Evolutionary conservation across 495 filamentous ascomycete species (phyloP), one percentile per base, ranked within the genome.

Genomic region (Penicillium odoratum): DNA sequence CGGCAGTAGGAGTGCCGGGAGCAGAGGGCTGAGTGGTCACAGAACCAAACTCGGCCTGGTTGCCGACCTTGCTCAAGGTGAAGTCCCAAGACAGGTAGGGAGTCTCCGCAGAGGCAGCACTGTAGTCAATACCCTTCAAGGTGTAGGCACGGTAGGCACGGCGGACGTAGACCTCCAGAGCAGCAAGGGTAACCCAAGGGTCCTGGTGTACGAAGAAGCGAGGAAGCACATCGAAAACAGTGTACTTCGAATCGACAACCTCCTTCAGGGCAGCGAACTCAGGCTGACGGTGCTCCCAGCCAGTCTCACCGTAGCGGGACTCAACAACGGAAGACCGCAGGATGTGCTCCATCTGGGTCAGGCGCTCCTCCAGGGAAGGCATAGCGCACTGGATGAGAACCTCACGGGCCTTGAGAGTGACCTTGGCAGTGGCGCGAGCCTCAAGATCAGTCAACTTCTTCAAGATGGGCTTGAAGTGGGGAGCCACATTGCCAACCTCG

Each of bases 261-360:
- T 98, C 94, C 77, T 96, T 94, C 71, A 98, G 84, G 64, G 93
- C 79, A 43, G 91, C 85, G 49, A 92, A 75, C 68, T 88, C 87
- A 16, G 94, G 94, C 67, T 96, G 91, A 60, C 95, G 85, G 75
- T 98, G 94, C 50, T 96, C 93, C 92, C 91, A 97, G 44, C 93
- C 92, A 43, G 91, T 95, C 79, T 98, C 94, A 33, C 94, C 94
- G 69, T 98, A 98, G 63, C 90, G 86, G 40, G 93, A 96, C 73
- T 98, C 92, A 7, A 97, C 85, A n/a, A 98, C 94, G 3, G 95
- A 93, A 34, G 94, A 96, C 40, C 93, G 91, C 33, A 98, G 83
- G 64, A 98, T 98, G 74, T 97, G 93, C 77, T 98, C 95, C 94
- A 98, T 97, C 76, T 98, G 94, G 34, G 88, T 84, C 7, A 90